Evolutionary conservation across 441 rosid species (phyloP), one percentile per base, ranked within the genome.

Genomic region (Adansonia madagascariensis): DNA sequence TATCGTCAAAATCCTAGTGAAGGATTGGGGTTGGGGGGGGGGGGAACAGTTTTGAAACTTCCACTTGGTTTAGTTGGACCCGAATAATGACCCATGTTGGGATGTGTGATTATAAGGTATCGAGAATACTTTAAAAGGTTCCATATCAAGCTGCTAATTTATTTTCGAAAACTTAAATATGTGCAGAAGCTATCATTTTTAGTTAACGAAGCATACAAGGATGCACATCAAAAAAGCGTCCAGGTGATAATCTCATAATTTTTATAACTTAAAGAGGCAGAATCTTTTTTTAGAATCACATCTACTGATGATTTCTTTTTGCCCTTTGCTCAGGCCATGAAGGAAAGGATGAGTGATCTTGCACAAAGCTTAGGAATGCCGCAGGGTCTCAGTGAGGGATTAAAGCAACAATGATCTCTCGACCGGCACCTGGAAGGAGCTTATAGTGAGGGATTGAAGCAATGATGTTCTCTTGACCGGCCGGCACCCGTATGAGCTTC

Each of bases 351-450:
- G 97, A 85, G 84, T 1, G 91, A 94, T 83, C 98, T 94, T 82
- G 97, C 94, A 5, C 95, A 89, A 82, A 94, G 98, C 86, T 80
- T 94, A 77, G 97, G 98, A 75, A 91, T 94, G 97, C 97, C 98
- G 6, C 97, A 88, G 0, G 96, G 97, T 8, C 88, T 87, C 15
- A 76, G 85, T 9, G 92, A 91, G 52, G 91, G 97, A 69, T 78
- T 87, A 15, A 90, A 94, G 88, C 88, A 82, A 81, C 83, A 77
- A 77, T 52, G 57, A 27, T 46, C 76, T 52, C 46, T 15, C 57
- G 41, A 7, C 44, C 11, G 2, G 55, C 55, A 56, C 52, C 74
- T 65, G 9, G 70, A 44, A 11, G 12, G 31, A 46, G 55, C 77
- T 88, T 46, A 4, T 35, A 79, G 85, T 4, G 90, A 90, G 50